Percentiles rank a stretch among this genome's conserved stretches.
Evolutionary conservation across 108 stramenopile species (phyloP).

Genomic region (Cyclotella baltica): DNA sequence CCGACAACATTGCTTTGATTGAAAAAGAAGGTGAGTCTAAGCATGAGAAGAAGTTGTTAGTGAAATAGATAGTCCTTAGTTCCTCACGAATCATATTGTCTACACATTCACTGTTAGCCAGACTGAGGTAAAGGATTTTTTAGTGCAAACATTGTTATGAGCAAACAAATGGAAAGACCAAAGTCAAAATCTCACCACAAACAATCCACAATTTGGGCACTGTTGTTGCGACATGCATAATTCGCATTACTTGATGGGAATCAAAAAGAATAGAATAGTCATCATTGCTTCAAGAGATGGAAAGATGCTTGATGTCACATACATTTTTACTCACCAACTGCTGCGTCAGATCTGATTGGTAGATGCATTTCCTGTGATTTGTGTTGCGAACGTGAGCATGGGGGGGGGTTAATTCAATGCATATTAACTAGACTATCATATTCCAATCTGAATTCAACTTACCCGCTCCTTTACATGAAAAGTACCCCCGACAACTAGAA

Average conservation of each 20-base stretch:
- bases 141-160: neutral
- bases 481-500: neutral
- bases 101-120: no score
- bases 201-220: neutral
- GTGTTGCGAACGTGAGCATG: no score
- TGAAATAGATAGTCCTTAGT: neutral
- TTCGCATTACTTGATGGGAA: neutral
- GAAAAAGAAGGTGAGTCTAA: no score
- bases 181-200: neutral
- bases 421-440: neutral
- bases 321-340: neutral
- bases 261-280: neutral
- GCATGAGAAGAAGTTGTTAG: no score
- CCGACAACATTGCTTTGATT: no score
- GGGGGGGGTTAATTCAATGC: neutral
- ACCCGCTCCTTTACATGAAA: neutral
- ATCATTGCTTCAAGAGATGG: no score
- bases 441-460: neutral
- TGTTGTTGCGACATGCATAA: neutral
- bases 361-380: neutral
- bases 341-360: neutral
- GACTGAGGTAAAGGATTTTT: neutral
- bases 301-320: neutral
- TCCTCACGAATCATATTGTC: neutral
- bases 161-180: neutral